These are phyloP conservation scores for Endocladia muricata DNA, from an alignment of 31 red algal genomes.

Conservation along the genomic window DNA sequence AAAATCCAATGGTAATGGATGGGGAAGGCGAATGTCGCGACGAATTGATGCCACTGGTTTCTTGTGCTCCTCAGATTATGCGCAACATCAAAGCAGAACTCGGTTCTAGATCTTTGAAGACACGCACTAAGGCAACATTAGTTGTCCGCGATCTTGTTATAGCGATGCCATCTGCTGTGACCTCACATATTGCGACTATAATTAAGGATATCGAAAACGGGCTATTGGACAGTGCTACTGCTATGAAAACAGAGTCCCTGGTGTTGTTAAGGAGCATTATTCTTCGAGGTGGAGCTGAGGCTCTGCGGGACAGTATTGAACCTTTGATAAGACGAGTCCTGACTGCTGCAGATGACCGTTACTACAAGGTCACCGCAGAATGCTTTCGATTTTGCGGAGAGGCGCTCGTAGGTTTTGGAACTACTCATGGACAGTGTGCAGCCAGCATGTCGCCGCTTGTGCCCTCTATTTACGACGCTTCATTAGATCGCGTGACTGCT, in stretches of 20 bases:
- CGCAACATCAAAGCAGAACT: conserved; percentile 66
- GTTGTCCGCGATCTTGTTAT: conserved; percentile 53
- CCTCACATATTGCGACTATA: conserved; percentile 33
- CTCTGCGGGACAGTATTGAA: conserved; percentile 40
- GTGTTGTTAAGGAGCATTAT: conserved; percentile 52
- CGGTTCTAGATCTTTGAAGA: conserved; percentile 45
- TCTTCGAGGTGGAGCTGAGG: conserved; percentile 33
- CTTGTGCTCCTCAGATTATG: conserved; percentile 42
- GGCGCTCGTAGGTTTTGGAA: conserved; percentile 52
- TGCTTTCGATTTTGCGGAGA: conserved; percentile 57
- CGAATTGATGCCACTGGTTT: conserved; percentile 31
- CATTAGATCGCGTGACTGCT: conserved; percentile 48
- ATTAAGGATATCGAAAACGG: conserved; percentile 55
- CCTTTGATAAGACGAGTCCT: conserved; percentile 41
- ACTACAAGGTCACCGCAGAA: conserved; percentile 90
- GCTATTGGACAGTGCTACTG: conserved; percentile 43
- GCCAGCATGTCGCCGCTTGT: conserved; percentile 26
- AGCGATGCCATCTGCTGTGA: conserved; percentile 32
- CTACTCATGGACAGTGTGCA: conserved; percentile 11
- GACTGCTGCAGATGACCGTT: conserved; percentile 61
- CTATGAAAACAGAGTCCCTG: conserved; percentile 75
- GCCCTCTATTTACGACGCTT: conserved; percentile 57
- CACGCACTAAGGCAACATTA: conserved; percentile 44
- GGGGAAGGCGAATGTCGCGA: conserved; percentile 7
- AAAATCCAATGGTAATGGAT: conserved; percentile 42